A percentile compares a stretch with the other conserved stretches of the same genome.
Evolutionary conservation across 2,329 filamentous ascomycete genomes (phyloP).

Genomic region (Scytalidium lignicola): DNA sequence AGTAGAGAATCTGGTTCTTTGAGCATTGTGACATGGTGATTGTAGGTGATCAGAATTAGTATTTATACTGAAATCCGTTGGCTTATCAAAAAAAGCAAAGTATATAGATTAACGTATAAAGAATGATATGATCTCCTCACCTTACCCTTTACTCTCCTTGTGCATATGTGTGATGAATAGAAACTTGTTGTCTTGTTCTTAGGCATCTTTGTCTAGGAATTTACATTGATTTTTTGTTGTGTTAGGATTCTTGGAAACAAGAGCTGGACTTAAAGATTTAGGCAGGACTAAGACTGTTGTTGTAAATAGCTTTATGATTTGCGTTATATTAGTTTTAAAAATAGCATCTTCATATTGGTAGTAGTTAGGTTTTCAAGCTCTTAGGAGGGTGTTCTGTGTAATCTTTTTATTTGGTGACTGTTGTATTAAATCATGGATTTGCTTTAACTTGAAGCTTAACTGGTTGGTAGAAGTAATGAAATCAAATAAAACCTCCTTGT

Average conservation of each 20-base stretch:
- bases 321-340: no score
- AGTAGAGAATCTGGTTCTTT: background rate
- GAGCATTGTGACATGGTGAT: background rate
- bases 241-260: background rate
- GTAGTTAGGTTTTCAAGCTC: no score
- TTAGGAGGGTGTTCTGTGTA: no score
- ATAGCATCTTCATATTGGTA: no score
- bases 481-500: no score
- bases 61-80: background rate
- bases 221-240: slow-evolving; percentile 5
- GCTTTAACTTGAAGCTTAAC: no score
- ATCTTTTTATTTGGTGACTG: no score
- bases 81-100: slow-evolving; percentile 21
- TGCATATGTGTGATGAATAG: slow-evolving; percentile 17
- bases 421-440: no score
- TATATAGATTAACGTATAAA: slow-evolving; percentile 19
- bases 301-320: no score
- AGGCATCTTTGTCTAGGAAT: slow-evolving; percentile 5
- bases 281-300: no score
- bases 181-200: slow-evolving; percentile 10
- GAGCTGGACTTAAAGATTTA: no score
- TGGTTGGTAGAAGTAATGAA: no score
- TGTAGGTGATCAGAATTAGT: background rate
- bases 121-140: slow-evolving; percentile 17
- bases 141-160: slow-evolving; percentile 9